phyloP scores from a whole-genome alignment of 2,329 filamentous ascomycete species.

The Raffaelea arxii region DNA sequence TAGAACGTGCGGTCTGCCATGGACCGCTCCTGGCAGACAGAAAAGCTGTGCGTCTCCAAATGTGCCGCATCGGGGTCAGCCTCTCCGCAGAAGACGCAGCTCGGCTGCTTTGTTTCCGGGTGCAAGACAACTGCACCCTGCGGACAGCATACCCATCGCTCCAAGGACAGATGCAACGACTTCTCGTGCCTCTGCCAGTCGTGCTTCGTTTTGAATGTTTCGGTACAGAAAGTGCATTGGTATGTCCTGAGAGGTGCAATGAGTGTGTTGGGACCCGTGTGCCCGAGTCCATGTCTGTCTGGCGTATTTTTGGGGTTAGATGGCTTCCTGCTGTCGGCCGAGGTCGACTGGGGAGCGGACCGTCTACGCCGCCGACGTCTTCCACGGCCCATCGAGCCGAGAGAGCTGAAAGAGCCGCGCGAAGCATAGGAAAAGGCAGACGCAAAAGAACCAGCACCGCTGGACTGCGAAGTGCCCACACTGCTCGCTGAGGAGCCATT shows the following conservation, averaged over 20 bases:
- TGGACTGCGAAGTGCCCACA: constrained; percentile 51
- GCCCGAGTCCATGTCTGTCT: background rate
- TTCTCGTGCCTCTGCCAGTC: constrained; percentile 66
- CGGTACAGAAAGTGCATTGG: constrained; percentile 61
- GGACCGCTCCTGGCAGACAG: constrained; percentile 56
- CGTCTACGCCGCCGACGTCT: constrained; percentile 41
- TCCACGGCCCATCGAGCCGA: constrained; percentile 34
- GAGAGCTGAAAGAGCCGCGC: constrained; percentile 44
- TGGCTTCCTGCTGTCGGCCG: background rate
- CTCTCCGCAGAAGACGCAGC: constrained; percentile 52
- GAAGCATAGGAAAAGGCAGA: constrained; percentile 51
- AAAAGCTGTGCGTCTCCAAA: constrained; percentile 49
- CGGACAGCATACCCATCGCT: constrained; percentile 55
- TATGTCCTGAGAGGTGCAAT: constrained; percentile 43
- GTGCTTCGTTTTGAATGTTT: constrained; percentile 58
- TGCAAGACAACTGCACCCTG: constrained; percentile 46
- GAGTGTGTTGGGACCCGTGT: constrained; percentile 17
- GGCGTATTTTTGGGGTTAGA: too few relatives aligned
- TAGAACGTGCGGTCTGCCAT: constrained; percentile 55
- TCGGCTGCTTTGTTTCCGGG: constrained; percentile 45
- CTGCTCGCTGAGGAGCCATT: constrained; percentile 52
- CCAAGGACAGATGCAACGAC: constrained; percentile 53
- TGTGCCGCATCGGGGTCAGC: constrained; percentile 45
- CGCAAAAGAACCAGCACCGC: constrained; percentile 41
- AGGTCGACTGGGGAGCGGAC: constrained; percentile 18